phyloP scores from a whole-genome alignment of 2,329 filamentous ascomycete genomes.

The Botrytis squamosa region DNA sequence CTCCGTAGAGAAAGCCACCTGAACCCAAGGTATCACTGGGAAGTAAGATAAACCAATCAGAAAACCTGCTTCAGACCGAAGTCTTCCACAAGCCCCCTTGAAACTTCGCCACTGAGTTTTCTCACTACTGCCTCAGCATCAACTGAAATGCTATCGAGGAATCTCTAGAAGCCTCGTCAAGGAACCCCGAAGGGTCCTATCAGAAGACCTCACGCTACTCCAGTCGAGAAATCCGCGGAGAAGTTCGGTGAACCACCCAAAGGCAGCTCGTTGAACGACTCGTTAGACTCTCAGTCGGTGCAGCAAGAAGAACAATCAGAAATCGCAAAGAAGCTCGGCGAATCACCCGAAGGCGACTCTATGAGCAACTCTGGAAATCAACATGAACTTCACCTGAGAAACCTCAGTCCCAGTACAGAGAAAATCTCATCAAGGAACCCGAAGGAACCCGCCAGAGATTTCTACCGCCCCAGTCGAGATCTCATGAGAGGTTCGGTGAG shows the following conservation, averaged over 20 bases:
- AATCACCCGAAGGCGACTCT: not conserved
- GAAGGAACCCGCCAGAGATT: not conserved
- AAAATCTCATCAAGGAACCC: slow-evolving; percentile 1
- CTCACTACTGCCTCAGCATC: slow-evolving; percentile 18
- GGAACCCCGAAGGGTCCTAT: not conserved
- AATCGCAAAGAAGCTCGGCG: not conserved
- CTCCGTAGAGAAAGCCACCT: slow-evolving; percentile 8
- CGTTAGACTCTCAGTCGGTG: slow-evolving; percentile 8
- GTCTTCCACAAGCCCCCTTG: slow-evolving; percentile 7
- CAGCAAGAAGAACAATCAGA: slow-evolving; percentile 14
- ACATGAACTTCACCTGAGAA: slow-evolving; percentile 11
- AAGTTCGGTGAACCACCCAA: not conserved
- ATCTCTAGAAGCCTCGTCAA: not conserved
- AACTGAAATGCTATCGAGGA: slow-evolving; percentile 10
- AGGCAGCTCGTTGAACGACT: not conserved
- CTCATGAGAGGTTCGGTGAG: not conserved
- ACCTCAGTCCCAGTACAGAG: slow-evolving; percentile 12
- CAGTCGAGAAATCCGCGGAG: slow-evolving; percentile 10
- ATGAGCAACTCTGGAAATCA: not conserved
- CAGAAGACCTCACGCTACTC: slow-evolving; percentile 1
- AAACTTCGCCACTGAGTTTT: slow-evolving; percentile 2
- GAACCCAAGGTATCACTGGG: slow-evolving; percentile 16
- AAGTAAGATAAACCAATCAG: slow-evolving; percentile 6
- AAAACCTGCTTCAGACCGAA: slow-evolving; percentile 3
- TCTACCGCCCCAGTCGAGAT: slow-evolving; percentile 2